Base-by-base conservation (phyloP, 352 stramenopile species). In the Phytophthora hybrid region DNA sequence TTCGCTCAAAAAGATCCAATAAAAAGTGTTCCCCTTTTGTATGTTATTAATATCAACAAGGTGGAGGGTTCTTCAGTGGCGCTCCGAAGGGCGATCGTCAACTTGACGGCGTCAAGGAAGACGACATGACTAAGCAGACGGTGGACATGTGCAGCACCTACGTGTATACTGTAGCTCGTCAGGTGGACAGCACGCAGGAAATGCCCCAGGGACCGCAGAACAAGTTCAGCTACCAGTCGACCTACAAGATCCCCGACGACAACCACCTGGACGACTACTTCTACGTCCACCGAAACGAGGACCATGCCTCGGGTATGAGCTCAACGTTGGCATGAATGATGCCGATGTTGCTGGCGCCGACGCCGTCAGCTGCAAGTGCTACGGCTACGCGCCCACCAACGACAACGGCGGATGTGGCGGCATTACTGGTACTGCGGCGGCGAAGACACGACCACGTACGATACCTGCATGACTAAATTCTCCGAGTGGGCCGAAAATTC, bases 321-420 rank as follows among this genome's bases (percentile, higher is more conserved):
- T 79, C 63, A 91, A 90, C 60, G 61, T 91, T 13, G 84, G 90
- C 66, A 86, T 73, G 18, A 89, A 87, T 58, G 77, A 83, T 52
- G 83, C 85, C 16, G 78, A 79, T 49, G 63, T 81, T 29, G 78
- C 86, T 63, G 82, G 78, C 31, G 78, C 76, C 19, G 64, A 75
- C 18, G 76, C 87, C 21, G 79, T 91, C n/a, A 91, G 53, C 39
- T 69, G 63, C 26, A 53, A 69, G 26, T 63, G 52, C 63, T 69
- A 69, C 52, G 63, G 63, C 37, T 69, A 63, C 29, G 52, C 32
- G 32, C 8, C 52, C 5, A 69, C 57, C 23, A 54, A 14, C 11
- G 53, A 69, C 19, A 51, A 51, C 4, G 11, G 26, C 14, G 54
- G 54, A 3, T 69, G 63, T 8, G 19, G 31, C 19, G 57, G 39